Evolutionary conservation across 192 early-diverging fungal species (phyloP), one percentile per base, ranked within the genome.

Genomic region (Kappamyces sp.): DNA sequence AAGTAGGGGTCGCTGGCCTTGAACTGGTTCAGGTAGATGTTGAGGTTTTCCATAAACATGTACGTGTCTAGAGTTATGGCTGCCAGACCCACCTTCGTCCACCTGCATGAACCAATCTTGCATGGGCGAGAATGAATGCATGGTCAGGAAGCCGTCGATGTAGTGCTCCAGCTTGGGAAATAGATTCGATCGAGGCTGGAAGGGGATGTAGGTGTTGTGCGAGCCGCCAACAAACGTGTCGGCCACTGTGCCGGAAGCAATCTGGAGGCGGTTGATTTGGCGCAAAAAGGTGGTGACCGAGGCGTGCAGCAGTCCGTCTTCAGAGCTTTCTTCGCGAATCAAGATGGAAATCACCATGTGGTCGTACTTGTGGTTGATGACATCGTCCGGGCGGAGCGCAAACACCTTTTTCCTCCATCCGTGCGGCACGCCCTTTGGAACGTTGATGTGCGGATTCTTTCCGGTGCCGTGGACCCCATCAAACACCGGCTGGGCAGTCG

Each of bases 131-230:
- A 43, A 22, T 39, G 41, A 22, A n/a, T 4, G 29, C 8, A 54
- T 12, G 0, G 31, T 29, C 6, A 15, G 29, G 8, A 39, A 5
- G 5, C 40, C 41, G 45, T 39, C 33, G 5, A 54, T 29, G 31
- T 54, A 54, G 15, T 37, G 41, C 45, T 54, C 53, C 4, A 38
- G 35, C 36, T 52, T 52, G 8, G 50, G 50, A 30, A 15, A 52
- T 4, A 4, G 4, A 4, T 34, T 52, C n/a, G 50, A 38, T 4
- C 35, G 3, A n/a, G 7, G 5, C 9, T 6, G 5, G 14, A 52
- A 52, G 11, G 36, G 50, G n/a, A 52, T 38, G 40, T 38, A 52
- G 8, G 50, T 38, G 40, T 52, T 38, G 14, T 38, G 40, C n/a
- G 40, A 11, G 4, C 50, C 50, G 50, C 40, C 35, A n/a, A 52